Evolutionary conservation across 306 rosid species (phyloP).

Genomic region (Fagus sylvatica): DNA sequence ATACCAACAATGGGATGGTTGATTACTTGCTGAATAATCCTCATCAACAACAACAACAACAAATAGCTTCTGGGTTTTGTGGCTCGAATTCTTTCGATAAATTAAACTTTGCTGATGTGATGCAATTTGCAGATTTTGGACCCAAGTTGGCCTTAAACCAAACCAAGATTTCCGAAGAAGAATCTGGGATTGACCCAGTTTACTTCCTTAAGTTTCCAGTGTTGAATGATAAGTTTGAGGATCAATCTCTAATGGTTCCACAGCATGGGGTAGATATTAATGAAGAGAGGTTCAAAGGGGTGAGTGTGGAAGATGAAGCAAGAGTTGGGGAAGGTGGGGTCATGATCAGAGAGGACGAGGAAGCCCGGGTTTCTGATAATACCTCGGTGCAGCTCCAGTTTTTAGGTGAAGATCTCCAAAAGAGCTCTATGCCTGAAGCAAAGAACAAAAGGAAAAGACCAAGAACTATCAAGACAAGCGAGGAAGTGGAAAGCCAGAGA

Average conservation of each 20-base stretch:
- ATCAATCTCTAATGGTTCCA: constrained; percentile 37
- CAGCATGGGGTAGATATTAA: neutral
- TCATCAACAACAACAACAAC: constrained; percentile 31
- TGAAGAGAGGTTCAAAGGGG: constrained; percentile 39
- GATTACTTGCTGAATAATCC: constrained; percentile 47
- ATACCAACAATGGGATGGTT: constrained; percentile 33
- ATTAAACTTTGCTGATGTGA: constrained; percentile 79
- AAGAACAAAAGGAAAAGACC: constrained; percentile 79
- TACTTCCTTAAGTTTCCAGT: constrained; percentile 90
- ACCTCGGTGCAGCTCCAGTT: constrained; percentile 48
- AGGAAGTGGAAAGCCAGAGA: constrained; percentile 91
- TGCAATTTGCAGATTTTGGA: constrained; percentile 96
- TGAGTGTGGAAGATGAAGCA: constrained; percentile 20
- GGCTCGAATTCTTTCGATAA: constrained; percentile 54
- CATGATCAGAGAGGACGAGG: constrained; percentile 32
- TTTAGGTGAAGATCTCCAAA: constrained; percentile 37
- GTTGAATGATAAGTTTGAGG: constrained; percentile 56
- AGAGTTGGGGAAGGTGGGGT: constrained; percentile 21
- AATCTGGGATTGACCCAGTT: constrained; percentile 66
- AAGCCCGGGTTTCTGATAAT: constrained; percentile 39
- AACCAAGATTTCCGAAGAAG: constrained; percentile 42
- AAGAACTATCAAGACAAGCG: constrained; percentile 66
- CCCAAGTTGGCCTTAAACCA: constrained; percentile 76
- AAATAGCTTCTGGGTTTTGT: constrained; percentile 36
- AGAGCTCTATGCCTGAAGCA: constrained; percentile 34